Conservation (phyloP, 345 rosid species). For the Kernera saxatilis region DNA sequence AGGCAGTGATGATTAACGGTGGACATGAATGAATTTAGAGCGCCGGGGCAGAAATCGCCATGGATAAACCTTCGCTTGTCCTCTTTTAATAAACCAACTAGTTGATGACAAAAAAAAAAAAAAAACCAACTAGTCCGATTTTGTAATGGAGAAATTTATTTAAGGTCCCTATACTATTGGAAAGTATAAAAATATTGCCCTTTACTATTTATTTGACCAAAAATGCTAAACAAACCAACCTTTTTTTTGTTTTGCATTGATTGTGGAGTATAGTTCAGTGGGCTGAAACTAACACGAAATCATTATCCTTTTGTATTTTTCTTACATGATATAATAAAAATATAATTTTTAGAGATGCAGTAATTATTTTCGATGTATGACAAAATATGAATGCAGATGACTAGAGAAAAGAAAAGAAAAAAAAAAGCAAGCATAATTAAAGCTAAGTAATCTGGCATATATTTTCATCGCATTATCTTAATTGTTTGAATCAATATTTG, state of each 20-base stretch:
- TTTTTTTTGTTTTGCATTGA: background rate
- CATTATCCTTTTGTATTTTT: background rate
- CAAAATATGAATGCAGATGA: background rate
- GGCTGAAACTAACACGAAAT: background rate
- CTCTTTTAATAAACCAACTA: background rate
- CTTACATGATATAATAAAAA: no score
- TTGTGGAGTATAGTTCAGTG: background rate
- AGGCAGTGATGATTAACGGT: constrained; percentile 35
- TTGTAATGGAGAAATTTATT: background rate
- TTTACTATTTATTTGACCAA: background rate
- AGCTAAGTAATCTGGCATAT: background rate
- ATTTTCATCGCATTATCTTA: background rate
- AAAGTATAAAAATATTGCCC: background rate
- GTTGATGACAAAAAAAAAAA: no score
- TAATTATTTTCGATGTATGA: no score
- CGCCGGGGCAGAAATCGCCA: constrained; percentile 23
- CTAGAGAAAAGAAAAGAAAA: background rate
- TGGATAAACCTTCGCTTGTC: constrained; percentile 20
- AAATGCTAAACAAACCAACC: background rate
- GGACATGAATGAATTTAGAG: constrained; percentile 36
- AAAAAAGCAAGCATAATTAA: background rate
- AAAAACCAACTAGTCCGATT: background rate
- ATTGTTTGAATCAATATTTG: background rate
- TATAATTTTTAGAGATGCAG: no score
- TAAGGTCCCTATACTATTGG: background rate